Conservation (phyloP, 2,329 filamentous ascomycete species). For the Fusarium sp. region DNA sequence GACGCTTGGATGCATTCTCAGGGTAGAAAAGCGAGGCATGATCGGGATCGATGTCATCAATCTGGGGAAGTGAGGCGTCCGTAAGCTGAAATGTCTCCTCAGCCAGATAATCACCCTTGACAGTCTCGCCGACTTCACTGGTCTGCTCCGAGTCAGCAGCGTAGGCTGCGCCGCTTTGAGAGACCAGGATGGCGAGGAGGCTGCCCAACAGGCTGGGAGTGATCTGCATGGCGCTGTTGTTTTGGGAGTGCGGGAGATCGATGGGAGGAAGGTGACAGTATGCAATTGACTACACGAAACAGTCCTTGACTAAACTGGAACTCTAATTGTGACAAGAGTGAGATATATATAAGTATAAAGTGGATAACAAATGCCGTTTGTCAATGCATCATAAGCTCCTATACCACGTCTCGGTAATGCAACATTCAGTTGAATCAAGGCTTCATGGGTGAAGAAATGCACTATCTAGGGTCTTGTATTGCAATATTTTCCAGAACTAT, state of each 20-base stretch:
- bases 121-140: slow-evolving; percentile 8
- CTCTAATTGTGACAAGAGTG: not conserved
- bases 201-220: slow-evolving; percentile 4
- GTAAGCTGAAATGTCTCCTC: slow-evolving; percentile 35
- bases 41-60: slow-evolving; percentile 18
- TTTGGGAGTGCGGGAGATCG: not conserved
- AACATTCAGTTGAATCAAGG: not conserved
- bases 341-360: not conserved
- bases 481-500: not conserved
- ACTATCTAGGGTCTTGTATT: not conserved
- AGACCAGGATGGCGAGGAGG: slow-evolving; percentile 1
- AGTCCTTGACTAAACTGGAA: not conserved
- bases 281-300: not conserved
- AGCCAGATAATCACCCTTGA: slow-evolving; percentile 24
- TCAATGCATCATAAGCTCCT: not conserved
- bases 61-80: slow-evolving; percentile 5
- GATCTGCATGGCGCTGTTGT: slow-evolving; percentile 21
- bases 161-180: slow-evolving; percentile 11
- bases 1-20: not conserved
- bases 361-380: not conserved
- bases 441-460: not conserved
- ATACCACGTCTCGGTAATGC: not conserved
- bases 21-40: slow-evolving; percentile 24
- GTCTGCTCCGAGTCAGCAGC: slow-evolving; percentile 13
- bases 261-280: not conserved